Base-by-base conservation (phyloP, 2,329 filamentous ascomycete genomes). In the Microcyclosporella mali region DNA sequence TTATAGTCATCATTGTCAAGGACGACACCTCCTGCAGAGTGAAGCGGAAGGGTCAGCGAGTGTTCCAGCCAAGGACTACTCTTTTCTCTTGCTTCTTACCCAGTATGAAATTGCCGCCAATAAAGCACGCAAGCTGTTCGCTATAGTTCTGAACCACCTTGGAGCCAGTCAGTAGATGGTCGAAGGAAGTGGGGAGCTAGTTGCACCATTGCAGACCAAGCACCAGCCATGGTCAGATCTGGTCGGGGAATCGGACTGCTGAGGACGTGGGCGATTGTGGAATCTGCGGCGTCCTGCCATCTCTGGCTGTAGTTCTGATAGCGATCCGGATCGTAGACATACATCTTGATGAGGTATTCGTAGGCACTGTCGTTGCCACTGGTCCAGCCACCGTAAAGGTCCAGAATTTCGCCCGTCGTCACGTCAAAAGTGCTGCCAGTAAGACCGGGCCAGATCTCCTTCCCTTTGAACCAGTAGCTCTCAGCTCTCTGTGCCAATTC, bases 271-370 rank as follows among this genome's bases (percentile, higher is more conserved):
- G 74, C 62, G 33, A 92, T 90, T 6, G 81, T 81, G 6, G 84
- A 88, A 52, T 94, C 81, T 39, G 81, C 84, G 2, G 87, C 87
- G 1, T 72, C 59, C 30, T 86, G 67, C 87, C 87, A 94, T 31
- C 63, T 78, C 50, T 89, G 82, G 56, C 74, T 80, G 67, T 90
- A 88, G 21, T 25, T 25, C 21, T 25, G 21, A 3, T 50, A 49
- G 11, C 54, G 46, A 0, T 40, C 37, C 2, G 55, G 54, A 18
- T 62, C 52, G 46, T 64, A 62, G 28, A 58, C 53, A 40, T 59
- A 60, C 43, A 56, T 57, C 40, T 64, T 64, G 42, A 63, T 54
- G 3, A 62, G 33, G 17, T 64, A 63, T 33, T 64, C 58, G 40
- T 62, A 57, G n/a, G 55, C 56, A 3, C 50, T 56, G 40, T 63